phyloP scores from a whole-genome alignment of 1,284 basidiomycete species.

The Heliocybe sulcata region DNA sequence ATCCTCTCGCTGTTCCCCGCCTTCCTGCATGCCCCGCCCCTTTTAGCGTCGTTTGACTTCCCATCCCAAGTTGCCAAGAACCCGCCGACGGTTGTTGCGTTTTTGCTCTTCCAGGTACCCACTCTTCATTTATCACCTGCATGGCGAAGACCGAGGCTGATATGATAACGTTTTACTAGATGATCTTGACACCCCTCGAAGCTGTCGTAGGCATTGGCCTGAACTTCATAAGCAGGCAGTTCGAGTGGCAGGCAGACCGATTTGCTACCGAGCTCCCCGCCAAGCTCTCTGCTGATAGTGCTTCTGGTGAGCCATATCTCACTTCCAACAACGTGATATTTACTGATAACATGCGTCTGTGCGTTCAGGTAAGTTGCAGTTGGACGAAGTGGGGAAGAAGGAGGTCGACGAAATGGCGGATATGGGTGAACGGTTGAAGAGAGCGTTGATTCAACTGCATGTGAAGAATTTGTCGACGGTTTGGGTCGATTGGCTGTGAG shows the following conservation, averaged over 20 bases:
- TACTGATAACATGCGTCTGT: background rate
- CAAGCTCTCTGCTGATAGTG: background rate
- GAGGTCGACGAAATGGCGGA: slow-evolving; percentile 45
- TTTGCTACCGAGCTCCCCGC: slow-evolving; percentile 63
- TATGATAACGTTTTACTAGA: slow-evolving; percentile 36
- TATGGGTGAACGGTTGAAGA: slow-evolving; percentile 76
- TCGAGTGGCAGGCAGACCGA: slow-evolving; percentile 87
- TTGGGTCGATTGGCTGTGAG: slow-evolving; percentile 85
- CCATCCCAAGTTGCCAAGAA: slow-evolving; percentile 51
- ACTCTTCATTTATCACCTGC: background rate
- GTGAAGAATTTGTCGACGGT: slow-evolving; percentile 88
- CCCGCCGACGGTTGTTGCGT: slow-evolving; percentile 84
- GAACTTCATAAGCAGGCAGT: slow-evolving; percentile 76
- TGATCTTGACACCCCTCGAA: slow-evolving; percentile 81
- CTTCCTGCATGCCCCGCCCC: slow-evolving; percentile 81
- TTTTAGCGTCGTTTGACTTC: slow-evolving; percentile 88
- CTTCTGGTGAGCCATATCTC: background rate
- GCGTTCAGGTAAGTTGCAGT: slow-evolving; percentile 17
- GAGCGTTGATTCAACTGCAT: slow-evolving; percentile 77
- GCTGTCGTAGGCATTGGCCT: slow-evolving; percentile 70
- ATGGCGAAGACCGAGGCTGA: background rate
- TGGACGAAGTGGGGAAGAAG: slow-evolving; percentile 30
- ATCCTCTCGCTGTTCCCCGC: slow-evolving; percentile 88
- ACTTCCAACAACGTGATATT: background rate
- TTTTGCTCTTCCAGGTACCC: slow-evolving; percentile 75